phyloP scores from a whole-genome alignment of 2,329 filamentous ascomycete genomes.

The Neonectria ditissima region DNA sequence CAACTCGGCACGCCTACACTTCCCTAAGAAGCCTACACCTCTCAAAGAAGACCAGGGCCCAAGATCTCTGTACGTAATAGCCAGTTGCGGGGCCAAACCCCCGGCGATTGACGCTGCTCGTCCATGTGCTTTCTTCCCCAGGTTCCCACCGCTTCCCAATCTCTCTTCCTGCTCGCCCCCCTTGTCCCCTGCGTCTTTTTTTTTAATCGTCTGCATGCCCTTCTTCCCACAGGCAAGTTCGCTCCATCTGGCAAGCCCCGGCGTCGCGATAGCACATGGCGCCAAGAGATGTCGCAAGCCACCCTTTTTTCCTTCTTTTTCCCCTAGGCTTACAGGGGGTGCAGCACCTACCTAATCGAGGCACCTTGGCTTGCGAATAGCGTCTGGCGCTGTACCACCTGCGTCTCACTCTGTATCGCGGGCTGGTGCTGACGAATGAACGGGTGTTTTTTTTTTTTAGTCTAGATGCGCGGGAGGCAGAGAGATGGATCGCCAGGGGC shows the following conservation, averaged over 20 bases:
- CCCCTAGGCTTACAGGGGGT: too few species aligned
- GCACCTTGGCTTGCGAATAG: not conserved
- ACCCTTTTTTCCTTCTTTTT: too few species aligned
- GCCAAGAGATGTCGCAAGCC: constrained; percentile 29
- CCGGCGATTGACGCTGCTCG: not conserved
- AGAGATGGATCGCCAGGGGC: too few species aligned
- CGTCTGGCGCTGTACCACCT: not conserved
- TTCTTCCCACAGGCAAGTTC: not conserved
- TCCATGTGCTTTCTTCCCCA: not conserved
- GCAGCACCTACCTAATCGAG: constrained; percentile 25
- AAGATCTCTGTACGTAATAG: constrained; percentile 27
- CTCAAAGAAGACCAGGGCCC: not conserved
- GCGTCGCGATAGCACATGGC: not conserved
- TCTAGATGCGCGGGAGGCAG: too few species aligned
- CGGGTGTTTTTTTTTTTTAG: too few species aligned
- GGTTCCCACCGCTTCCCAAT: not conserved
- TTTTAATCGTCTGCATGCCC: not conserved
- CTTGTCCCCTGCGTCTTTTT: not conserved
- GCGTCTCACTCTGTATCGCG: too few species aligned
- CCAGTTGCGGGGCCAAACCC: constrained; percentile 19
- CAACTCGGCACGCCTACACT: not conserved
- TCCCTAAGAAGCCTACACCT: not conserved
- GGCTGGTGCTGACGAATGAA: too few species aligned
- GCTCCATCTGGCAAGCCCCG: constrained; percentile 4
- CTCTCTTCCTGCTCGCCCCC: not conserved